Base-by-base conservation (phyloP, 306 rosid genomes). In the Glycine tomentella region DNA sequence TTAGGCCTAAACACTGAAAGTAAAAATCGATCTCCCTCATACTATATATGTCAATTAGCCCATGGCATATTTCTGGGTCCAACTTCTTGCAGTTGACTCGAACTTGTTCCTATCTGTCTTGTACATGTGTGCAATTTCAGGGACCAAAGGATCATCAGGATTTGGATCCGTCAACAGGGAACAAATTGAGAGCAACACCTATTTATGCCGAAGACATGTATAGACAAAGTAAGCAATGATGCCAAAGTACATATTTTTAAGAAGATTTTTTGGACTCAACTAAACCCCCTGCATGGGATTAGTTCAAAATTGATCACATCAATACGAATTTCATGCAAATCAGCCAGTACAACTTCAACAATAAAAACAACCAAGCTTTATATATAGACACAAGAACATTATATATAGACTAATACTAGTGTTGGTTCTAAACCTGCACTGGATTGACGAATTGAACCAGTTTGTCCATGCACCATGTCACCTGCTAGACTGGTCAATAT, bases 11-110 rank as follows among this genome's bases (percentile, higher is more conserved):
- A 76, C 75, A 79, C 16, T 58, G 17, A 62, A 62, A 5, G 12
- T 10, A 62, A 33, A 62, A 62, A 62, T 66, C 52, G 61, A 77
- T 81, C 85, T 63, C 68, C 80, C 62, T 49, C 66, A 9, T 63
- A 16, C 79, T 70, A 77, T 45, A 58, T 51, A 44, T 66, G 11
- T 45, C 12, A 8, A 46, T 9, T 76, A 92, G 82, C 92, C 97
- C 97, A 92, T 90, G 85, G 92, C 93, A 58, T 91, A 88, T 83
- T 92, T 89, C 86, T 87, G 97, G 80, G 97, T 92, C 97, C 95
- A 89, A 83, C 89, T 85, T 84, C 95, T 84, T 12, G 97, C 95
- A n/a, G 90, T 89, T 7, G 90, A 84, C 87, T 92, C 97, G 12
- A 89, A 92, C 83, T 87, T 89, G 81, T 50, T 88, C 84, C 89